Base-by-base conservation (phyloP, 202 grass and related monocot genomes). In the Panicum hallii region DNA sequence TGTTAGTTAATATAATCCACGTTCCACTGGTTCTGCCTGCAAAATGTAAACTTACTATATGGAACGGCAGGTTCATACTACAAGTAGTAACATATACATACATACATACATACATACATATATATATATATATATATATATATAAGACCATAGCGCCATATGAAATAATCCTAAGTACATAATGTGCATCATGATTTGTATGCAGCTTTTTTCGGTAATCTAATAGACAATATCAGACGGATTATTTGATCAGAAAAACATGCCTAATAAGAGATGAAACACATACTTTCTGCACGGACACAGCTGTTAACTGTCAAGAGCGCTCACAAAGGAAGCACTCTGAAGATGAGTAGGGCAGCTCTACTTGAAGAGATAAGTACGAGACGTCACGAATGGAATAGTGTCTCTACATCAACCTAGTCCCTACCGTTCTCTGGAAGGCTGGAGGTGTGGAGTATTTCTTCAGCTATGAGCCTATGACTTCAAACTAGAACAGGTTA, bases 311-410 rank as follows among this genome's bases (percentile, higher is more conserved):
- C 40, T 68, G 40, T 58, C 15, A 69, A 44, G 10, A 23, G 11
- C 2, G 9, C 45, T 23, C 36, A 43, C 20, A 60, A 11, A 23
- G 54, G 48, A 60, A 43, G 11, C 12, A 14, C 40, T 62, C 50
- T 11, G 53, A 10, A 63, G 63, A 84, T 61, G 65, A 74, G 74
- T 61, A 63, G 69, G 52, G 52, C 9, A 46, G 14, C 61, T 74
- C 58, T 44, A 43, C 6, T 22, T 68, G 19, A 60, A 68, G 85
- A 45, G 63, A 77, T 87, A 87, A 62, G 63, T 34, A 69, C 79
- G 6, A 75, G 44, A 80, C 52, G 61, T 83, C 88, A 48, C 69
- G 75, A 80, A 87, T 87, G 75, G 44, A 87, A 74, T 68, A 83
- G 60, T 90, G 32, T 67, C 22, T 72, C 11, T 16, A 90, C 79